A percentile compares a stretch with the other conserved stretches of the same genome.
phyloP scores from a whole-genome alignment of 2,329 filamentous ascomycete genomes.

The Endocalyx cinctus region DNA sequence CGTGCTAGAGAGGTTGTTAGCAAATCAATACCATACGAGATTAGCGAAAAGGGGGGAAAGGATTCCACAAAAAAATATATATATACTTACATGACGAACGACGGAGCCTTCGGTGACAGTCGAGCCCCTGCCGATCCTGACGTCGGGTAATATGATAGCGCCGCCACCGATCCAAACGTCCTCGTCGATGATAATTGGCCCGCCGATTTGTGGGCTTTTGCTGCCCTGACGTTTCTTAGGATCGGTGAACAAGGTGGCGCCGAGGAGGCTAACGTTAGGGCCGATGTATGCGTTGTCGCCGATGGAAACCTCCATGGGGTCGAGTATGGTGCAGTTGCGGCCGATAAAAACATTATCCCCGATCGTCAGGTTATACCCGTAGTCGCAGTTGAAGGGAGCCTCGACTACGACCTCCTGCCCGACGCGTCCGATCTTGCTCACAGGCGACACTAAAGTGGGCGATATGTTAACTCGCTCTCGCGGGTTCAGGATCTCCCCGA shows the following conservation, averaged over 20 bases:
- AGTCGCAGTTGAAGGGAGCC: slow-evolving; percentile 86
- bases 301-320: slow-evolving; percentile 79
- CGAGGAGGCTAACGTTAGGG: slow-evolving; percentile 82
- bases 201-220: slow-evolving; percentile 66
- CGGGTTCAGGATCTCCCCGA: slow-evolving; percentile 67
- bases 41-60: background rate
- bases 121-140: slow-evolving; percentile 73
- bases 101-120: slow-evolving; percentile 81
- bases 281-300: slow-evolving; percentile 74
- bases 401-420: slow-evolving; percentile 77
- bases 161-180: slow-evolving; percentile 81
- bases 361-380: slow-evolving; percentile 90
- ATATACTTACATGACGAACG: slow-evolving; percentile 65
- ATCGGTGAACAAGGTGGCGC: slow-evolving; percentile 67
- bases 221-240: slow-evolving; percentile 69
- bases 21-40: background rate
- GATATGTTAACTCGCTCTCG: slow-evolving; percentile 51
- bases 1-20: background rate
- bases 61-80: background rate
- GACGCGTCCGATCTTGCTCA: slow-evolving; percentile 56
- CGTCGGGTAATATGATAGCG: slow-evolving; percentile 71
- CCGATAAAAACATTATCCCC: slow-evolving; percentile 81
- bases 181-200: slow-evolving; percentile 72
- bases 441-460: slow-evolving; percentile 46
- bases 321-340: slow-evolving; percentile 78